Evolutionary conservation across 75 land plant genomes (phyloP).

Genomic region (Picea sitchensis): DNA sequence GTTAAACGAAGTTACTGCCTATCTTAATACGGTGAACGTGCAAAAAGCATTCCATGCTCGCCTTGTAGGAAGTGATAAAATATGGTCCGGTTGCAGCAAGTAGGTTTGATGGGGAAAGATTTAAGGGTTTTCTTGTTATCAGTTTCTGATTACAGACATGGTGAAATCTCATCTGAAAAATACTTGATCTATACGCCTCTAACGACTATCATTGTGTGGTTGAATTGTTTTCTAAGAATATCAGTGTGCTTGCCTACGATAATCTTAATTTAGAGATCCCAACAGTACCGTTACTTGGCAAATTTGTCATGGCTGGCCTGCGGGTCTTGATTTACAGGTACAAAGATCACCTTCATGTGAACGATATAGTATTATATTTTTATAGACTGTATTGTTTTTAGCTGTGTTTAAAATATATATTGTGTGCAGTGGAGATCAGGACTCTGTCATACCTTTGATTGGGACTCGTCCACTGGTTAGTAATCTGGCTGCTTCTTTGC

Average conservation of each 20-base stretch:
- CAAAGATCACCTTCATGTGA: neutral
- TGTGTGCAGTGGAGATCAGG: constrained; percentile 38
- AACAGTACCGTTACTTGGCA: too few relatives aligned
- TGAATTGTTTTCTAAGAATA: neutral
- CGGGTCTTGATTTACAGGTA: constrained; percentile 11
- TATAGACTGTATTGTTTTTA: too few relatives aligned
- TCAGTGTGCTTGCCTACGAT: neutral
- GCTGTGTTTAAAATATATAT: too few relatives aligned
- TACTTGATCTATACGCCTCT: neutral
- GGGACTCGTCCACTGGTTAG: constrained; percentile 26
- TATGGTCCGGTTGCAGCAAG: constrained; percentile 41
- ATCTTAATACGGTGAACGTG: too few relatives aligned
- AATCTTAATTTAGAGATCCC: too few relatives aligned
- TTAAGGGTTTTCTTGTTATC: too few relatives aligned
- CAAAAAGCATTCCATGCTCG: too few relatives aligned
- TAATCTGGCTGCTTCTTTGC: constrained; percentile 10
- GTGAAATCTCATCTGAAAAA: too few relatives aligned
- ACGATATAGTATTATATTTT: neutral
- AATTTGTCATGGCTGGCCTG: neutral
- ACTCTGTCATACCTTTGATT: constrained; percentile 38
- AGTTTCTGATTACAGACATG: too few relatives aligned
- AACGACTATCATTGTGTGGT: neutral
- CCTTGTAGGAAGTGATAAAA: too few relatives aligned
- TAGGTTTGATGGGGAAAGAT: neutral
- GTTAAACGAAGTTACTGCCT: constrained; percentile 9